phyloP scores from a whole-genome alignment of 108 stramenopile species.

The Nannochloropsis gaditana region DNA sequence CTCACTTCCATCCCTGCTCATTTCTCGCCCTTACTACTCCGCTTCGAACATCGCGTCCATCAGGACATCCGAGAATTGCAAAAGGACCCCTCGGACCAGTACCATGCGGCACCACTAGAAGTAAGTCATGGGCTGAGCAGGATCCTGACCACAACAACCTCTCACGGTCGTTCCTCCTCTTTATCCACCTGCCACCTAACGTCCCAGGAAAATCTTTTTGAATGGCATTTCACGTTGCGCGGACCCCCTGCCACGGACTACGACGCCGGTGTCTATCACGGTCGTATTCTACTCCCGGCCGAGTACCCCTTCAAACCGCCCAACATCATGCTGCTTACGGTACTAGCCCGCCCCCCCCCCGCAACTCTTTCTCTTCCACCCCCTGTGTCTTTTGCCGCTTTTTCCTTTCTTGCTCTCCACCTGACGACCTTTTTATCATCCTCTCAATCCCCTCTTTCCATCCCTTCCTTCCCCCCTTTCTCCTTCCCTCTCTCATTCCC shows the following conservation, averaged over 20 bases:
- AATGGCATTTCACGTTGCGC: conserved; percentile 92
- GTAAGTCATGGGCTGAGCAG: conserved; percentile 62
- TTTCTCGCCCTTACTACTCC: not conserved
- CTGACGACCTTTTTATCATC: too few species aligned
- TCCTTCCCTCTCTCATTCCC: not conserved
- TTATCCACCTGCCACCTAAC: not conserved
- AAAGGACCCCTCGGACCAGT: conserved; percentile 82
- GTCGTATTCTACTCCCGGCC: conserved; percentile 68
- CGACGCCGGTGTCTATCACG: conserved; percentile 87
- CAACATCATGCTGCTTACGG: conserved; percentile 86
- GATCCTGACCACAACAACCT: not conserved
- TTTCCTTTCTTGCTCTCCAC: too few species aligned
- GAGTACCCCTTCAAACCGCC: conserved; percentile 83
- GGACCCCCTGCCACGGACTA: conserved; percentile 60
- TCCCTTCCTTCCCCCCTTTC: not conserved
- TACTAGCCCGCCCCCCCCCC: conserved; percentile 9
- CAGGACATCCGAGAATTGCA: conserved; percentile 84
- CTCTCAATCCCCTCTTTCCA: not conserved
- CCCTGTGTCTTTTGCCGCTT: too few species aligned
- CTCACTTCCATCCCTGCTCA: not conserved
- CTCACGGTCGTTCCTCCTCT: not conserved
- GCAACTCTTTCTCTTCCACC: not conserved
- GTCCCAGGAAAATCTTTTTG: conserved; percentile 48
- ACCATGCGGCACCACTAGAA: conserved; percentile 80
- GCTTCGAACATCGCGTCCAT: too few species aligned